These are phyloP conservation scores for Warburgia ugandensis DNA, from an alignment of 164 flowering plant genomes.

Conservation along the genomic window DNA sequence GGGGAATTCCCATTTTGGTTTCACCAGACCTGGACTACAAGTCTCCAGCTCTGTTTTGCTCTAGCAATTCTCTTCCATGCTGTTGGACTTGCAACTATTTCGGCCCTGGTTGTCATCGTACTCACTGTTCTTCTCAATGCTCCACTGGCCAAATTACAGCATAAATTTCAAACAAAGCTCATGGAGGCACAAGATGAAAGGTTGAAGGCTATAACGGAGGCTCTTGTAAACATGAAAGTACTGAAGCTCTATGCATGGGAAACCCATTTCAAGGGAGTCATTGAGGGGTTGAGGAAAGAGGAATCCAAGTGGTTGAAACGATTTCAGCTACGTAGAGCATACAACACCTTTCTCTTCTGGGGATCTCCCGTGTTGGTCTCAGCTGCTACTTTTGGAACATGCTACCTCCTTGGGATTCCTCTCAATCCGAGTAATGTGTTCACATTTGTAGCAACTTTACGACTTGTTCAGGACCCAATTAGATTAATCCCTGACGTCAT, in stretches of 20 bases:
- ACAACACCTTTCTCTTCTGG: slow-evolving; percentile 52
- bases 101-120: slow-evolving; percentile 42
- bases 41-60: slow-evolving; percentile 49
- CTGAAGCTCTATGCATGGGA: slow-evolving; percentile 77
- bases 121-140: slow-evolving; percentile 45
- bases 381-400: slow-evolving; percentile 52
- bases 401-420: slow-evolving; percentile 47
- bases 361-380: slow-evolving; percentile 58
- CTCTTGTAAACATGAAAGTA: slow-evolving; percentile 55
- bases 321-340: slow-evolving; percentile 38
- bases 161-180: slow-evolving; percentile 43
- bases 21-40: slow-evolving; percentile 64
- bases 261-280: slow-evolving; percentile 42
- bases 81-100: slow-evolving; percentile 52
- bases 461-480: slow-evolving; percentile 66
- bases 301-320: slow-evolving; percentile 52
- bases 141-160: slow-evolving; percentile 60
- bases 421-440: slow-evolving; percentile 60
- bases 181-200: slow-evolving; percentile 58
- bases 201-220: slow-evolving; percentile 46
- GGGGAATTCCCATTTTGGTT: slow-evolving; percentile 73
- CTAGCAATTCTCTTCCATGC: slow-evolving; percentile 38
- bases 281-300: slow-evolving; percentile 33
- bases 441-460: slow-evolving; percentile 66
- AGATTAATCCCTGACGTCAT: slow-evolving; percentile 48